Base-by-base conservation (phyloP, 805 yeast genomes). In the Candida verbasci region DNA sequence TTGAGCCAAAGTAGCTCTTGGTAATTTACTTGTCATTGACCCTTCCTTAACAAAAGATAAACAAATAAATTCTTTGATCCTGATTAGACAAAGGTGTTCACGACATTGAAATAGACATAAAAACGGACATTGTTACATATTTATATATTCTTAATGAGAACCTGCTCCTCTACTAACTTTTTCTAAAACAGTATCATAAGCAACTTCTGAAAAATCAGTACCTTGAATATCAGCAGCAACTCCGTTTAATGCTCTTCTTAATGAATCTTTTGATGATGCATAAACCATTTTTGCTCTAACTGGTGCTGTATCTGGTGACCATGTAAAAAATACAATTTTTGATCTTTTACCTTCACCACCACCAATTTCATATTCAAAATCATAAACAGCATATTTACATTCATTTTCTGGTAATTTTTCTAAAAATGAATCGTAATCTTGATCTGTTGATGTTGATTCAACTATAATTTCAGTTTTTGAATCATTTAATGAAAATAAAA, bases 231-330 rank as follows among this genome's bases (percentile, higher is more conserved):
- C 98, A 50, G 95, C 65, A 40, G 96, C 72, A 50, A 93, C 80
- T 66, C 98, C 98, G 63, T 86, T 91, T 59, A 93, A 75, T 39
- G 98, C 91, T 70, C 96, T 87, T 76, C 97, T 91, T 58, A 93
- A 78, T 34, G 97, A 96, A 55, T 89, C 97, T 70, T 88, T 88
- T 43, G 97, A 89, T n/a, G 96, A 80, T 32, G 98, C 97, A 72
- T 89, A 91, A 45, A 91, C 85, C 98, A 93, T 93, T 84, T 93
- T 93, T 53, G 88, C 65, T 74, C 94, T 84, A 56, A 93, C 81
- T 44, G 93, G 87, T 38, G 97, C 96, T 44, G 95, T 86, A 62
- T 93, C 98, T 55, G 98, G 98, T 45, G 97, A 81, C 98, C 98
- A 93, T 49, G 93, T 85, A 72, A 59, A 69, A 66, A 70, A 79